Evolutionary conservation across 371 early-diverging fungal species (phyloP), one percentile per base, ranked within the genome.

Genomic region (Mortierella sp.): DNA sequence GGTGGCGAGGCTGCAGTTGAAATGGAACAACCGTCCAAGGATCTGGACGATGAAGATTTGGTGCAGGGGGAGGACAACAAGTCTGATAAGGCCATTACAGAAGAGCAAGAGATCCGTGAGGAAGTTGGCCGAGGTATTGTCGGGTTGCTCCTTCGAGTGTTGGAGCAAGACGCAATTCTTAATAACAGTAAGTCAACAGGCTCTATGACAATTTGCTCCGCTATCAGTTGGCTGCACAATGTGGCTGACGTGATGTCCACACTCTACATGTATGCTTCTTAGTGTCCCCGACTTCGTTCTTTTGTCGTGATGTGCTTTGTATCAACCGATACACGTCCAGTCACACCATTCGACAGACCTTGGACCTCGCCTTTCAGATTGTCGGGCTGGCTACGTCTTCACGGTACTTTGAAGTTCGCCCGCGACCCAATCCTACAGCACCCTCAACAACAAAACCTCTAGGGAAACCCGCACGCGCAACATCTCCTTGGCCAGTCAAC

Each of bases 161-260:
- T 85, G 57, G 86, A 85, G 48, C 82, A 82, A 10, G 86, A 85
- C 24, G 74, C 82, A 9, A 75, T 85, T 4, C 38, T 77, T 47
- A 81, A 68, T 7, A 79, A 81, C 74, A 70, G 86, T 85, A 78
- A 45, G 80, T 44, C 13, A 13, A 72, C 24, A 0, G 24, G 1
- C 1, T 5, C 14, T 14, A 10, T 70, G 54, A 4, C 3, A 10
- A 38, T 44, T 65, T 54, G 54, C n/a, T 54, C 68, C 38, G 31
- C 24, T 34, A 42, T 21, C 60, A 52, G 44, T 34, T 48, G 34
- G 7, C 31, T 52, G 2, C 21, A 28, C 14, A 50, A 26, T 38
- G 24, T 24, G 3, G 38, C 24, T 42, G 38, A 68, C 6, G 2
- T 34, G 7, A 10, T 42, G 24, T 16, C 21, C 2, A 21, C 48